Percentiles rank a stretch among this genome's conserved stretches.
Evolutionary conservation across 805 yeast genomes (phyloP).

Genomic region (Saccharomycopsis oosterbeekiorum): DNA sequence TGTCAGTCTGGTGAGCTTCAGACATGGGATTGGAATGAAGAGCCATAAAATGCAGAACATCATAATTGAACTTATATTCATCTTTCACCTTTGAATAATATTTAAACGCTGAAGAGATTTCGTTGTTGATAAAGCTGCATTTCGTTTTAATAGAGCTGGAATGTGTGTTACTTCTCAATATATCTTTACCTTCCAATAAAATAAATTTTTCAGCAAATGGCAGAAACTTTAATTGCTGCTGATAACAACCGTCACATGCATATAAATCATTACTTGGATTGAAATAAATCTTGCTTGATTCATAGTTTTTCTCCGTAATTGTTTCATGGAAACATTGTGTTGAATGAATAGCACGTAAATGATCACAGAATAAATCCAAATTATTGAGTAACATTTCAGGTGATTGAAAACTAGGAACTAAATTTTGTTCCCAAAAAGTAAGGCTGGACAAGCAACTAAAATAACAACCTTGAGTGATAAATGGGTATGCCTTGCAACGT

Average conservation of each 20-base stretch:
- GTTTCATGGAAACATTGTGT: neutral
- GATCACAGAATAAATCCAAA: neutral
- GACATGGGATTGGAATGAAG: neutral
- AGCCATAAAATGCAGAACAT: neutral
- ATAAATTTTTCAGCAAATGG: neutral
- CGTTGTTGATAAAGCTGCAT: neutral
- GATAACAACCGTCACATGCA: neutral
- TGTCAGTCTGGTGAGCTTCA: neutral
- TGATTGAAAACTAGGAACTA: neutral
- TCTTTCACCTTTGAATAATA: neutral
- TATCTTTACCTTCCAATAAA: neutral
- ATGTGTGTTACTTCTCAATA: neutral
- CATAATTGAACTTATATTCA: neutral
- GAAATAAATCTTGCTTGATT: neutral
- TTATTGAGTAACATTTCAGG: neutral
- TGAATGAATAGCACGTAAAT: neutral
- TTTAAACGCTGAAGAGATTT: neutral
- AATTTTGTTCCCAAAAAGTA: neutral
- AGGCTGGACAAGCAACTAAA: neutral
- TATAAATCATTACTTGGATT: neutral
- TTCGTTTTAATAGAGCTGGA: neutral
- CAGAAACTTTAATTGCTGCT: constrained; percentile 1
- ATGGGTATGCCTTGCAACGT: neutral
- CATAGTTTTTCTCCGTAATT: neutral
- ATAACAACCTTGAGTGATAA: neutral